Percentiles rank a stretch among this genome's conserved stretches.
These are phyloP conservation scores for Acidomyces sp. DNA, from an alignment of 495 filamentous ascomycete genomes.

Conservation along the genomic window DNA sequence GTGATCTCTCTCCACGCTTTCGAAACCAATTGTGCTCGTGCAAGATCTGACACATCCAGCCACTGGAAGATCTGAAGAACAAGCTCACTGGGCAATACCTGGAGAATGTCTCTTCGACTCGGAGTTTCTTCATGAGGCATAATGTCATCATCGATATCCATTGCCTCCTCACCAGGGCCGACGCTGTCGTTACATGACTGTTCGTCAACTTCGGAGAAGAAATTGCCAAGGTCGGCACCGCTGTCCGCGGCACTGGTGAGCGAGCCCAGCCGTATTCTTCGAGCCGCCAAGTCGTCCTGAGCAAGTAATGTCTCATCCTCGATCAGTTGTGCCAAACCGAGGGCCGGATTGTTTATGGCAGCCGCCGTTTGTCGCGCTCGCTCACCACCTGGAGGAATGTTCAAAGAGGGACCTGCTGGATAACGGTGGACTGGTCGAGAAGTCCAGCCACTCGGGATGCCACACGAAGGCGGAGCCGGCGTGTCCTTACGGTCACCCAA, in stretches of 20 bases:
- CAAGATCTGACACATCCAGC: constrained; percentile 55
- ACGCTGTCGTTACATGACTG: constrained; percentile 6
- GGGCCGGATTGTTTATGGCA: constrained; percentile 5
- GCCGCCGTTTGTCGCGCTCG: constrained; percentile 13
- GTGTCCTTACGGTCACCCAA: constrained; percentile 13
- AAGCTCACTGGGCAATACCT: constrained; percentile 56
- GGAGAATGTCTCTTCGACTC: constrained; percentile 48
- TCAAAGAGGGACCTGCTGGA: background rate
- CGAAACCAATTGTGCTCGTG: constrained; percentile 48
- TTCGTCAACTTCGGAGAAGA: too few relatives aligned
- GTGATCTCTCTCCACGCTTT: constrained; percentile 39
- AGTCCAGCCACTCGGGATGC: background rate
- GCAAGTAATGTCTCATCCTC: background rate
- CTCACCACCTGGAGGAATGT: constrained; percentile 10
- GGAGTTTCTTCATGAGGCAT: background rate
- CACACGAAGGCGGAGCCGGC: constrained; percentile 8
- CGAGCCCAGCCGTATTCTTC: constrained; percentile 9
- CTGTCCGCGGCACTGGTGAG: constrained; percentile 17
- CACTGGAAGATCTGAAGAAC: constrained; percentile 56
- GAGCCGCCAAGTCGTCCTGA: background rate
- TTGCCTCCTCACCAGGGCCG: constrained; percentile 5
- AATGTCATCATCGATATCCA: background rate
- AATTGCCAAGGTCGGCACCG: constrained; percentile 10
- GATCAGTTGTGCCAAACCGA: background rate
- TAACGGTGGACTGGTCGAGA: constrained; percentile 1